Evolutionary conservation across 805 yeast genomes (phyloP).

Genomic region (Metschnikowia gruessii): DNA sequence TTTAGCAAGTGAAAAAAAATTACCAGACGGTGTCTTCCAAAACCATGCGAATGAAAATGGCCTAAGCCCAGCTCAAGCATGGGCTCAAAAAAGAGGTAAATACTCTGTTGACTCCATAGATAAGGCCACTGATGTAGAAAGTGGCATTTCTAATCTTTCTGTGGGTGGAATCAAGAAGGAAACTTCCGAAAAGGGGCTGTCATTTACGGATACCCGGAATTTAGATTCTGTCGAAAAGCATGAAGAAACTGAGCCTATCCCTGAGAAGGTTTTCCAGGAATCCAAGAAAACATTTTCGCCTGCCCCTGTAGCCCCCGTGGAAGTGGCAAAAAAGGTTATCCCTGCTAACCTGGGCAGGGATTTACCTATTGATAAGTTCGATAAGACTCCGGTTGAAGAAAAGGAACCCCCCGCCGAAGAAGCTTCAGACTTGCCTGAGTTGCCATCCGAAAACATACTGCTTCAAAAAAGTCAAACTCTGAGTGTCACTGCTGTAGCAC

Average conservation of each 20-base stretch:
- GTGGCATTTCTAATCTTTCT: background rate
- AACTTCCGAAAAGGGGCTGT: background rate
- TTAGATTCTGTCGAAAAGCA: background rate
- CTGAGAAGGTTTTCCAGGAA: background rate
- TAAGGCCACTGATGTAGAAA: slow-evolving; percentile 8
- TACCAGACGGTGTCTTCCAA: slow-evolving; percentile 15
- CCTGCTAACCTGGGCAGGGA: background rate
- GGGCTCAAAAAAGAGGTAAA: slow-evolving; percentile 90
- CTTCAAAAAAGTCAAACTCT: slow-evolving; percentile 8
- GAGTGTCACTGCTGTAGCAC: slow-evolving; percentile 61
- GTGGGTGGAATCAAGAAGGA: slow-evolving; percentile 12
- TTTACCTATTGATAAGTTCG: background rate
- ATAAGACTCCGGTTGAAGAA: background rate
- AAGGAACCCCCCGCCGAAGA: background rate
- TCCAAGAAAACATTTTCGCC: background rate
- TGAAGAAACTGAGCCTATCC: background rate
- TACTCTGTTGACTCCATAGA: slow-evolving; percentile 41
- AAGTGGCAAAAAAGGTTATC: background rate
- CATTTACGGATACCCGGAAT: background rate
- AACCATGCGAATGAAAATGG: slow-evolving; percentile 60
- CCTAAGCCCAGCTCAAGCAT: slow-evolving; percentile 89
- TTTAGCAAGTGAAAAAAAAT: slow-evolving; percentile 25
- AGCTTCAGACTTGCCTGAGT: background rate
- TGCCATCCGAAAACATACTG: background rate
- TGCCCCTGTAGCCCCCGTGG: background rate